Evolutionary conservation across 2,329 filamentous ascomycete species (phyloP).

Genomic region (Sporothrix brunneoviolacea): DNA sequence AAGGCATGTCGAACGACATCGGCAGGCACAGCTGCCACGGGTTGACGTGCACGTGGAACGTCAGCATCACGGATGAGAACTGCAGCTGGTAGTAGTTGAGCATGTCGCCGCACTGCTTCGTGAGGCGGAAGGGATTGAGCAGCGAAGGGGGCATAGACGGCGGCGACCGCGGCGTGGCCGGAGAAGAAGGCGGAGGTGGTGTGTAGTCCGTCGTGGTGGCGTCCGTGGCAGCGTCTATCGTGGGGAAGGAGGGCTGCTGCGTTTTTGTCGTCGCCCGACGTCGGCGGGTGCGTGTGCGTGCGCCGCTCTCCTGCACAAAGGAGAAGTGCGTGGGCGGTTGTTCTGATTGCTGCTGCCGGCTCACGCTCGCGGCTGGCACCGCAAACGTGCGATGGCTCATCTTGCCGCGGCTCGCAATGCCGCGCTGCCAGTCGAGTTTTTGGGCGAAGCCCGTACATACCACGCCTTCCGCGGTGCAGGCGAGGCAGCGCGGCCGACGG

Average conservation of each 20-base stretch:
- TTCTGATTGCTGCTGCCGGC: background rate
- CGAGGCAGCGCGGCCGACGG: background rate
- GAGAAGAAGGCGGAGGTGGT: too few relatives aligned
- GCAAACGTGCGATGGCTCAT: background rate
- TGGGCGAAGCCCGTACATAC: background rate
- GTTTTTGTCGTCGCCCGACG: background rate
- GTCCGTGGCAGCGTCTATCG: too few relatives aligned
- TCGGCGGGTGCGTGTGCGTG: background rate
- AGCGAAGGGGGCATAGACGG: background rate
- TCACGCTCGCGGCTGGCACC: too few relatives aligned
- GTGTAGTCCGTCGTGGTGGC: too few relatives aligned
- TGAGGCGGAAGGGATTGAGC: background rate
- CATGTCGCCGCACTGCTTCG: background rate
- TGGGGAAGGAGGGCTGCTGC: too few relatives aligned
- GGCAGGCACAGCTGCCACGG: constrained; percentile 5
- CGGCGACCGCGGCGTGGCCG: background rate
- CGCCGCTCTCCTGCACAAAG: background rate
- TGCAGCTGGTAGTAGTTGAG: background rate
- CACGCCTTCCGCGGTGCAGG: background rate
- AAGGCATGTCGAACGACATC: constrained; percentile 3
- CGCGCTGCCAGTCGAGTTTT: constrained; percentile 1
- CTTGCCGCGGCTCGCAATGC: background rate
- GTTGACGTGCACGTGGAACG: background rate
- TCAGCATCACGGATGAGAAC: background rate
- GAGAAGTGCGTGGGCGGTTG: background rate